These are phyloP conservation scores for Rhizopus microsporus DNA, from an alignment of 371 early-diverging fungal species.

Conservation along the genomic window DNA sequence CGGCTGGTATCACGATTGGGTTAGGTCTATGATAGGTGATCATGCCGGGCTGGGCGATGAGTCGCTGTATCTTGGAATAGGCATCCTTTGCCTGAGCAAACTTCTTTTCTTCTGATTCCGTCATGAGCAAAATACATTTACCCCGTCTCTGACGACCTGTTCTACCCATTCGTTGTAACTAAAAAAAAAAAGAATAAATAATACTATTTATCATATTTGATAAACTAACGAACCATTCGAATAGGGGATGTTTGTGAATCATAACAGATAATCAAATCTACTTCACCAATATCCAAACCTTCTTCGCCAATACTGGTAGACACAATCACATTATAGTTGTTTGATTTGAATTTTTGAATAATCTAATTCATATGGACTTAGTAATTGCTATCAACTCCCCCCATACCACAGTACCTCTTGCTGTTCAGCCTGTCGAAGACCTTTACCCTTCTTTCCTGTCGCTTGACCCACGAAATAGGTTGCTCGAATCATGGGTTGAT, in stretches of 20 bases:
- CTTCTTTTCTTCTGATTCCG: conserved; percentile 78
- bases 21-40: conserved; percentile 26
- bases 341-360: conserved; percentile 64
- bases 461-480: conserved; percentile 88
- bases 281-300: conserved; percentile 96
- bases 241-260: conserved; percentile 85
- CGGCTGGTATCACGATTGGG: conserved; percentile 49
- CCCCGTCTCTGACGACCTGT: conserved; percentile 93
- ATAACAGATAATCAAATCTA: conserved; percentile 92
- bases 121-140: conserved; percentile 75
- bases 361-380: conserved; percentile 14
- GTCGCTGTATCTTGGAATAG: conserved; percentile 61
- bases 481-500: conserved; percentile 70
- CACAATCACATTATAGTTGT: conserved; percentile 83
- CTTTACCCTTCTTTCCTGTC: conserved; percentile 62
- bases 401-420: conserved; percentile 52
- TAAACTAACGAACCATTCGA: conserved; percentile 58
- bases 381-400: not conserved
- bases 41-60: conserved; percentile 29
- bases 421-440: conserved; percentile 85
- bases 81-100: conserved; percentile 61
- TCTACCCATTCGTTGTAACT: conserved; percentile 93
- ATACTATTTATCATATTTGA: conserved; percentile 7
- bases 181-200: not conserved
- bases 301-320: conserved; percentile 96